Evolutionary conservation across 768 basidiomycete species (phyloP), one percentile per base, ranked within the genome.

Genomic region (Clathrus columnatus): DNA sequence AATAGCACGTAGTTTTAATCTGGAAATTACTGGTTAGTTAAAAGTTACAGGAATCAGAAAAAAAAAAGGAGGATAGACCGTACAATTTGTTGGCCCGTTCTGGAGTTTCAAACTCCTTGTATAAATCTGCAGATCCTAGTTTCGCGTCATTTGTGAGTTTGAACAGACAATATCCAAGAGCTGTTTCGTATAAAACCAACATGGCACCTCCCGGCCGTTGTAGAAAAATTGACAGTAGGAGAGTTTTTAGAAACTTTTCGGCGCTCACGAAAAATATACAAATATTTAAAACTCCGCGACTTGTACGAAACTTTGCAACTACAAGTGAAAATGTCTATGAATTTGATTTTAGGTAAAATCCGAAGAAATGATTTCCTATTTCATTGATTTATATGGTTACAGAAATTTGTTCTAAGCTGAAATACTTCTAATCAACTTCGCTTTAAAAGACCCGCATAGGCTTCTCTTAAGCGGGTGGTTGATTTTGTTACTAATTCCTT

Each of bases 131-230:
- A 61, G 82, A 85, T 66, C 85, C 81, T 51, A 95, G 74, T 75
- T 94, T 96, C 54, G 87, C 87, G 41, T 89, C 76, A 72, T 92
- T 86, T 51, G 85, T 85, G 61, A 95, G 79, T 72, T 96, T 96
- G 84, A 99, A 97, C 52, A 99, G 86, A 76, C 91, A 93, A 77
- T 92, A 97, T 71, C 95, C 92, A 71, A 95, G 82, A 41, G 92
- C 82, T 1, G 92, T 93, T 75, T 98, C 96, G 75, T 93, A 92
- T 61, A 99, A 78, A 45, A 98, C 94, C 71, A 97, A 81, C 93
- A 98, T 98, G 56, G 21, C 62, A 54, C 23, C 46, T 57, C 17
- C 23, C n/a, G 36, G 54, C n/a, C n/a, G 46, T 36, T 23, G 21
- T 24, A 7, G 10, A 16, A 48, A 24, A 16, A 24, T 28, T 17